A percentile compares a stretch with the other conserved stretches of the same genome.
These are phyloP conservation scores for Blastocystis sp. DNA, from an alignment of 352 stramenopile genomes.

Conservation along the genomic window DNA sequence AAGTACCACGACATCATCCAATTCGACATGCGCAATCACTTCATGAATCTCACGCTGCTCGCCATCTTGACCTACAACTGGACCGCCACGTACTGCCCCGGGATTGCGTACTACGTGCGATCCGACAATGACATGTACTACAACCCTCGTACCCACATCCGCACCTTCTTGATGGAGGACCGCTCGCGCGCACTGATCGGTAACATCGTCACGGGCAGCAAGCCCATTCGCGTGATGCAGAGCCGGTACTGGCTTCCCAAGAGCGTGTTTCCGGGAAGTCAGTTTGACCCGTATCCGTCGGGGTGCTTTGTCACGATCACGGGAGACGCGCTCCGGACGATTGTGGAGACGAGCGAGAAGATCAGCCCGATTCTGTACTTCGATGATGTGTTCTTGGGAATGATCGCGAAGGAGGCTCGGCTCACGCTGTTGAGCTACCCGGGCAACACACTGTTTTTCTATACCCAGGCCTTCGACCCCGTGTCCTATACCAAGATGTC, in stretches of 20 bases:
- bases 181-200: neutral
- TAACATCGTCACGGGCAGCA: neutral
- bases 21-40: conserved; percentile 16
- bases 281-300: conserved; percentile 18
- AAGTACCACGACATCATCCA: conserved; percentile 32
- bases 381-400: conserved; percentile 51
- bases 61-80: neutral
- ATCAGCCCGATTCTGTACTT: conserved; percentile 54
- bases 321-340: neutral
- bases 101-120: neutral
- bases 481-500: neutral
- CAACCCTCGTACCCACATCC: neutral
- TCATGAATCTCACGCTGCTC: conserved; percentile 21
- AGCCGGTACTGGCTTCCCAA: conserved; percentile 19
- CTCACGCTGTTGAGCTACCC: neutral
- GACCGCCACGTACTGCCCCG: neutral
- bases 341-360: neutral
- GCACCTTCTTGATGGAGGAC: neutral
- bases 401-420: neutral
- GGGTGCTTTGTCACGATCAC: conserved; percentile 16
- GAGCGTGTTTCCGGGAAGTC: neutral
- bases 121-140: neutral
- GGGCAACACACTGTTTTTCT: neutral
- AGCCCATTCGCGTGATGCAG: neutral
- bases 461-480: neutral